A percentile compares a stretch with the other conserved stretches of the same genome.
These are phyloP conservation scores for Fusarium lateritium DNA, from an alignment of 2,329 filamentous ascomycete genomes.

Conservation along the genomic window DNA sequence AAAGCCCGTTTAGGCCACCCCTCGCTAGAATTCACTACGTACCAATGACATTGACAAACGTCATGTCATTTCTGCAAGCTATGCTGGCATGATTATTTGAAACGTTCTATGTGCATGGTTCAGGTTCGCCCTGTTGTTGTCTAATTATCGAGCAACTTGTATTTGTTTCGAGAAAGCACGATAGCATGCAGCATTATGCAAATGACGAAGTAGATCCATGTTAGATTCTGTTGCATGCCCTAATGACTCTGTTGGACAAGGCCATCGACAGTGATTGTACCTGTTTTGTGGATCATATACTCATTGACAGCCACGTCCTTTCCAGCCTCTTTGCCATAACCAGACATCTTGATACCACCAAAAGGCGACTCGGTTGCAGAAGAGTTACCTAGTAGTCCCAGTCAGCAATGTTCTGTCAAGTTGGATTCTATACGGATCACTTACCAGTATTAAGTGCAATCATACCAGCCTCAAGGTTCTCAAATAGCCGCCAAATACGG, in stretches of 20 bases:
- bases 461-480: conserved; percentile 41
- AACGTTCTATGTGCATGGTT: too few relatives aligned
- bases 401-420: background rate
- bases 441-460: conserved; percentile 31
- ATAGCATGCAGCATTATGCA: too few relatives aligned
- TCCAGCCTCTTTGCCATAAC: conserved; percentile 51
- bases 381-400: conserved; percentile 6
- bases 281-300: conserved; percentile 60
- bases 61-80: too few relatives aligned
- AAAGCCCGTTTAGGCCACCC: too few relatives aligned
- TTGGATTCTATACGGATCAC: fast-evolving
- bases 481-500: conserved; percentile 26
- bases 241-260: background rate
- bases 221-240: too few relatives aligned
- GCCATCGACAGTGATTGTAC: conserved; percentile 6
- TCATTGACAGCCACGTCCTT: conserved; percentile 61
- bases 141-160: too few relatives aligned
- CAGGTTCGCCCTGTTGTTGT: too few relatives aligned
- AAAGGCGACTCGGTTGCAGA: conserved; percentile 58
- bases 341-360: conserved; percentile 39
- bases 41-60: too few relatives aligned
- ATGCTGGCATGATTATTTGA: too few relatives aligned
- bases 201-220: too few relatives aligned
- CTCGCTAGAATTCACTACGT: too few relatives aligned
- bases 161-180: too few relatives aligned